These are phyloP conservation scores for Polychytrium aggregatum DNA, from an alignment of 192 early-diverging fungal species.

Conservation along the genomic window DNA sequence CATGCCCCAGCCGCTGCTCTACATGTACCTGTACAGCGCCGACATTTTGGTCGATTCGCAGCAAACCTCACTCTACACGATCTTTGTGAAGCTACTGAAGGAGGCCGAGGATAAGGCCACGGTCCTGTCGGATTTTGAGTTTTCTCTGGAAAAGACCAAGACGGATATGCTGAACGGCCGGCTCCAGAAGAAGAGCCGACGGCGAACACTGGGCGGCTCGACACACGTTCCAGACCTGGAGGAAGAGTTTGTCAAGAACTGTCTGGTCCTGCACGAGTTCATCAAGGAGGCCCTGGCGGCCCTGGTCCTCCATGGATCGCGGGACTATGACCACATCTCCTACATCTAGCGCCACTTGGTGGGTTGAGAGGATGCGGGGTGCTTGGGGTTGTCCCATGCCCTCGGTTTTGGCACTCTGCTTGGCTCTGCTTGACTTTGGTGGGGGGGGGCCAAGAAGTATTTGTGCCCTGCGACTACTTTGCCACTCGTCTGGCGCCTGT, in stretches of 20 bases:
- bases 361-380: no score
- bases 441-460: no score
- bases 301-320: conserved; percentile 28
- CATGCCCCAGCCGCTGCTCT: conserved; percentile 23
- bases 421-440: no score
- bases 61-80: conserved; percentile 59
- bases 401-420: no score
- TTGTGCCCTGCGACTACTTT: no score
- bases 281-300: conserved; percentile 84
- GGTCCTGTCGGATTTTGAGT: no score
- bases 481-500: no score
- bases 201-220: background rate
- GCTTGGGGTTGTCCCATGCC: no score
- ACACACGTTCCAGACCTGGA: conserved; percentile 23
- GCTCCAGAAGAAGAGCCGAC: background rate
- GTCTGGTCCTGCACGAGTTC: conserved; percentile 82
- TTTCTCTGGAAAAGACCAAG: no score
- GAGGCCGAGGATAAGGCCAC: conserved; percentile 60
- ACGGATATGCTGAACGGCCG: no score
- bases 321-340: conserved; percentile 9
- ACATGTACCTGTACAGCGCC: conserved; percentile 20
- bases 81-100: conserved; percentile 46
- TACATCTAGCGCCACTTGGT: no score
- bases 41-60: no score
- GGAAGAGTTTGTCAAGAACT: conserved; percentile 68